phyloP scores from a whole-genome alignment of 768 basidiomycete genomes.

The Kwoniella sp. region DNA sequence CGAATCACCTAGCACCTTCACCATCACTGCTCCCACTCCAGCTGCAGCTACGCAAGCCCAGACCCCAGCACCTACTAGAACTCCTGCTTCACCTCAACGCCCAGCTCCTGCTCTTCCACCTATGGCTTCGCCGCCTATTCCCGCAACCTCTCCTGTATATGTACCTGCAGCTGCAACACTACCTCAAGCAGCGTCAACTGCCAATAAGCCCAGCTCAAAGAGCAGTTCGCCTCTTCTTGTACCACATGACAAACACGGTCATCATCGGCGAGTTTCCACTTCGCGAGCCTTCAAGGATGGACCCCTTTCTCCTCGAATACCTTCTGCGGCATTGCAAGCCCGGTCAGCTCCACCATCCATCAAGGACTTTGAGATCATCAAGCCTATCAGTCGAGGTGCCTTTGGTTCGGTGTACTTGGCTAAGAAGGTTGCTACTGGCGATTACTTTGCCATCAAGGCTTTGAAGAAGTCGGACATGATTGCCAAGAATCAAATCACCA shows the following conservation, averaged over 20 bases:
- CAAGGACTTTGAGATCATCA: slow-evolving; percentile 99
- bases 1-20: slow-evolving; percentile 6
- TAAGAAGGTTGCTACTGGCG: slow-evolving; percentile 96
- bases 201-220: slow-evolving; percentile 11
- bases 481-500: slow-evolving; percentile 99
- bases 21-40: slow-evolving; percentile 21
- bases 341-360: slow-evolving; percentile 86
- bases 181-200: neutral
- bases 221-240: slow-evolving; percentile 32
- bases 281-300: slow-evolving; percentile 48
- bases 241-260: slow-evolving; percentile 30
- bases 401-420: slow-evolving; percentile 98
- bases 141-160: slow-evolving; percentile 3
- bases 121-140: slow-evolving; percentile 1
- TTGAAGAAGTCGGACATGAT: slow-evolving; percentile 99
- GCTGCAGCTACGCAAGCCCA: neutral
- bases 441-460: slow-evolving; percentile 99
- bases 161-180: slow-evolving; percentile 14
- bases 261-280: slow-evolving; percentile 40
- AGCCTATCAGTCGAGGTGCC: slow-evolving; percentile 97
- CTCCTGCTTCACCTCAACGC: neutral
- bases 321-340: slow-evolving; percentile 73
- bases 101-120: neutral
- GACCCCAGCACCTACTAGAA: slow-evolving; percentile 12
- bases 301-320: slow-evolving; percentile 84